phyloP scores from a whole-genome alignment of 805 yeast genomes.

The Saccharomyces kudriavzevii region DNA sequence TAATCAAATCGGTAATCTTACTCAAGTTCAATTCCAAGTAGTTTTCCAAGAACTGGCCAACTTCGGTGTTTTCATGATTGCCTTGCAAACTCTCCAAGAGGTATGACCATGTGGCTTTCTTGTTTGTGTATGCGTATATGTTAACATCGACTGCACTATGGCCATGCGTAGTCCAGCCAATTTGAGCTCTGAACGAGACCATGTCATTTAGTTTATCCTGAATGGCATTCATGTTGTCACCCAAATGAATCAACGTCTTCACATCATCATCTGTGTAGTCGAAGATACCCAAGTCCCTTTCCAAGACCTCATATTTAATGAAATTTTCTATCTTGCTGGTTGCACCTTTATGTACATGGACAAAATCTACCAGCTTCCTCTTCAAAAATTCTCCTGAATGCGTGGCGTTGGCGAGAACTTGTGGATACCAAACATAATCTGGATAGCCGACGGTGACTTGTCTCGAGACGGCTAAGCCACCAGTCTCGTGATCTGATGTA shows the following conservation, averaged over 20 bases:
- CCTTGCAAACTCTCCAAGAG: conserved; percentile 52
- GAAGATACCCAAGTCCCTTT: conserved; percentile 56
- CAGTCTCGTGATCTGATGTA: conserved; percentile 94
- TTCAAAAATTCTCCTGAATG: conserved; percentile 73
- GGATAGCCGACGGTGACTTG: conserved; percentile 67
- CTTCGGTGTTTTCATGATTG: conserved; percentile 78
- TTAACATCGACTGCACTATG: conserved; percentile 95
- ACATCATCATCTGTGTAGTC: conserved; percentile 53
- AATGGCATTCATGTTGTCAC: conserved; percentile 22
- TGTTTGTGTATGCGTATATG: conserved; percentile 72
- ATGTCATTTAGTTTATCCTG: conserved; percentile 54
- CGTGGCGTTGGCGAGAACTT: conserved; percentile 56
- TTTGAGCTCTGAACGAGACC: conserved; percentile 72
- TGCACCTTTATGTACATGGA: conserved; percentile 25
- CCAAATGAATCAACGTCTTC: conserved; percentile 32
- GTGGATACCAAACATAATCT: conserved; percentile 82
- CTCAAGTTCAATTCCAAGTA: conserved; percentile 41
- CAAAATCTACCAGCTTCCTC: conserved; percentile 32
- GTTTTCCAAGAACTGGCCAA: conserved; percentile 64
- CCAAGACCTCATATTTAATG: conserved; percentile 46
- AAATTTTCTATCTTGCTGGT: conserved; percentile 32
- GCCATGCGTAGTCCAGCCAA: conserved; percentile 97
- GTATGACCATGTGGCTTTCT: conserved; percentile 35
- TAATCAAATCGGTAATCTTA: conserved; percentile 41
- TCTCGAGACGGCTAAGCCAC: conserved; percentile 83